Conservation (phyloP, 495 filamentous ascomycete genomes). For the Penicillium simplicissimum region DNA sequence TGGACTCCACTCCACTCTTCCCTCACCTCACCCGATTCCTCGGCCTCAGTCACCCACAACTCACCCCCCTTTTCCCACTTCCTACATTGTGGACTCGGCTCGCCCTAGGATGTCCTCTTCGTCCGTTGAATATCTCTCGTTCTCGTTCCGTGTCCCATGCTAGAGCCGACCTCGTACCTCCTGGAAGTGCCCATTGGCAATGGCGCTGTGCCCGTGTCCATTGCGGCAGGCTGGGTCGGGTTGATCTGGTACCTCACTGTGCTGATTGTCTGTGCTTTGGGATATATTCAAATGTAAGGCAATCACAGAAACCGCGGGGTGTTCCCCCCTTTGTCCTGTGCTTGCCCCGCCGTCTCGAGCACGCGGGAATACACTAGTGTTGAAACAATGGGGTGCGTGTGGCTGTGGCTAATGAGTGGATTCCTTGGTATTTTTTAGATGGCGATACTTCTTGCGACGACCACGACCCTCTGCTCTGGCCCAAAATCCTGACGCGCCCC, state of each 20-base stretch:
- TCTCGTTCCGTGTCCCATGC: slow-evolving; percentile 34
- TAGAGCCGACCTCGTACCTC: slow-evolving; percentile 33
- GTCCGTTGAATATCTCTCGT: slow-evolving; percentile 3
- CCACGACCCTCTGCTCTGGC: slow-evolving; percentile 37
- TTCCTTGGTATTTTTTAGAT: slow-evolving; percentile 34
- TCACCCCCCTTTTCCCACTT: background rate
- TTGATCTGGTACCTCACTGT: slow-evolving; percentile 62
- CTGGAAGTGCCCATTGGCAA: slow-evolving; percentile 33
- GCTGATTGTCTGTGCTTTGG: slow-evolving; percentile 56
- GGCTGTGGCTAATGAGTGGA: slow-evolving; percentile 16
- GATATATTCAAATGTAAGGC: slow-evolving; percentile 60
- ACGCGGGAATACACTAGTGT: slow-evolving; percentile 9
- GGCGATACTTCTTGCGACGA: slow-evolving; percentile 44
- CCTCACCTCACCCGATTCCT: background rate
- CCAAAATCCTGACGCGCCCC: slow-evolving; percentile 54
- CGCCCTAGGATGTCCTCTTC: slow-evolving; percentile 32
- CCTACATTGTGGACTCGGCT: slow-evolving; percentile 3
- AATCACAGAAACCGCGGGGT: background rate
- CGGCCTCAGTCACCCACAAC: slow-evolving; percentile 6
- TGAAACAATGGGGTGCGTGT: background rate
- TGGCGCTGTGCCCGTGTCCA: slow-evolving; percentile 37
- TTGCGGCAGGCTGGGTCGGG: slow-evolving; percentile 49
- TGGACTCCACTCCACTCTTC: background rate
- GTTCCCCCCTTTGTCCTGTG: slow-evolving; percentile 11
- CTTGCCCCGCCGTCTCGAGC: background rate